Evolutionary conservation across 164 flowering plant species (phyloP).

Genomic region (Vitis labrusca): DNA sequence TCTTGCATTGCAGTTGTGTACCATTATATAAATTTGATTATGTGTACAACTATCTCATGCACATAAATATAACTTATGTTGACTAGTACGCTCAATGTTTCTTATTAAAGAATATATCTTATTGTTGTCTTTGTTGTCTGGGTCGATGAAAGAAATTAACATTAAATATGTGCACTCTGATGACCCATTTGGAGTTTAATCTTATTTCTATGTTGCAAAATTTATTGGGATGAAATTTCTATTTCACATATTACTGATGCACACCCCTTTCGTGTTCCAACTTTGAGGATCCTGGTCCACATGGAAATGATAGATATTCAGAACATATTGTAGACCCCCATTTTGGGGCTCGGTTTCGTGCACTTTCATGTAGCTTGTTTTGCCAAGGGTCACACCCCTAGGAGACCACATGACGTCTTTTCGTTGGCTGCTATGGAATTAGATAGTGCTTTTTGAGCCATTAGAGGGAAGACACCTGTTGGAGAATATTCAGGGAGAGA

Average conservation of each 20-base stretch:
- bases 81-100: constrained; percentile 58
- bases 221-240: background rate
- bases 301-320: constrained; percentile 88
- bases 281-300: constrained; percentile 97
- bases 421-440: no score
- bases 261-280: constrained; percentile 32
- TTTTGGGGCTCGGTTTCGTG: no score
- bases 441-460: no score
- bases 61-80: constrained; percentile 82
- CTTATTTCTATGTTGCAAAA: background rate
- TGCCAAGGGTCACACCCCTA: no score
- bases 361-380: no score
- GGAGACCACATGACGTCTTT: no score
- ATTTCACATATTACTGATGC: background rate
- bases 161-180: no score
- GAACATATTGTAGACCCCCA: no score
- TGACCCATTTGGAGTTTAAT: background rate
- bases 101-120: background rate
- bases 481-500: no score
- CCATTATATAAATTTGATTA: constrained; percentile 85
- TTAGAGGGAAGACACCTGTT: no score
- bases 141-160: background rate
- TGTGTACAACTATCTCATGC: constrained; percentile 84
- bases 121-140: background rate
- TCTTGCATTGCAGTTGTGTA: constrained; percentile 74